Evolutionary conservation across 2,329 filamentous ascomycete genomes (phyloP).

Genomic region (Cadophora luteo-olivacea): DNA sequence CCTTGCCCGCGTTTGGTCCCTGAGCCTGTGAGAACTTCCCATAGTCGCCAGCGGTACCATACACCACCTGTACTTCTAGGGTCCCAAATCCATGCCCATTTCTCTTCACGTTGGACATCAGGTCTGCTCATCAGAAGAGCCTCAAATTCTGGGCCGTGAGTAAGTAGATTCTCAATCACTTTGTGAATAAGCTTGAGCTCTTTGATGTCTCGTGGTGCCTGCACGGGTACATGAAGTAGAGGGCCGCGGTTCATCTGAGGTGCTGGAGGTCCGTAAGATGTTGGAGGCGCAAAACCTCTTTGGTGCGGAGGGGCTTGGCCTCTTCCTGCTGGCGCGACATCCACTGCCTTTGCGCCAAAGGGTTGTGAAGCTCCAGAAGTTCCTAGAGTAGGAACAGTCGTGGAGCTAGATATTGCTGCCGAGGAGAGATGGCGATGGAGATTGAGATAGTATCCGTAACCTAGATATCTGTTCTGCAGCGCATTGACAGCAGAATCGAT

Average conservation of each 20-base stretch:
- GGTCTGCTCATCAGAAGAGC: conserved; percentile 87
- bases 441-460: conserved; percentile 81
- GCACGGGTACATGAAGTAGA: conserved; percentile 73
- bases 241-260: conserved; percentile 46
- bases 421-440: conserved; percentile 86
- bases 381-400: conserved; percentile 51
- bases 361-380: conserved; percentile 61
- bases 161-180: conserved; percentile 79
- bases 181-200: conserved; percentile 86
- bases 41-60: conserved; percentile 93
- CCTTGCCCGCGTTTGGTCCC: conserved; percentile 53
- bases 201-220: conserved; percentile 77
- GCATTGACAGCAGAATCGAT: conserved; percentile 81
- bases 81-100: conserved; percentile 95
- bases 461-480: conserved; percentile 84
- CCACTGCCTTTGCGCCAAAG: conserved; percentile 77
- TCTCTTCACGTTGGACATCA: conserved; percentile 84
- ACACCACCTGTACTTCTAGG: conserved; percentile 78
- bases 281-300: conserved; percentile 77
- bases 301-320: conserved; percentile 57
- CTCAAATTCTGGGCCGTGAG: conserved; percentile 86
- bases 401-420: conserved; percentile 61
- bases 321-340: conserved; percentile 49
- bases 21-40: conserved; percentile 80
- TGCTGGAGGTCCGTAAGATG: conserved; percentile 64